Evolutionary conservation across 306 rosid species (phyloP).

Genomic region (Trifolium fragiferum): DNA sequence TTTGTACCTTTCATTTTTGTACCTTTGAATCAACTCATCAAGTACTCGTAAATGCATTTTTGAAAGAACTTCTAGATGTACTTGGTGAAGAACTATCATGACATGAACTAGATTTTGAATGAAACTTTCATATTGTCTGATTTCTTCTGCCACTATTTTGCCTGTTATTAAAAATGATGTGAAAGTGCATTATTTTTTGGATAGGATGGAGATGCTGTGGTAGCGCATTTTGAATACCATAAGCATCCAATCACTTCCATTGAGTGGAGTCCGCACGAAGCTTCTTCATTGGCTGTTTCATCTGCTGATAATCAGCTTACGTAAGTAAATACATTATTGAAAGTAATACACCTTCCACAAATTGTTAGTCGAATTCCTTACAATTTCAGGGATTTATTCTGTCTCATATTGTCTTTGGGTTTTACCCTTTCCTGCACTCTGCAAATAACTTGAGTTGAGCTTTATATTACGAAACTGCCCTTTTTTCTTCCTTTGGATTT

Average conservation of each 20-base stretch:
- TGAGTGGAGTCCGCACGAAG: slow-evolving; percentile 97
- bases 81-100: slow-evolving; percentile 22
- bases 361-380: not conserved
- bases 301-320: slow-evolving; percentile 95
- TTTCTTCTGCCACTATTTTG: slow-evolving; percentile 26
- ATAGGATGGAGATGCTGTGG: slow-evolving; percentile 81
- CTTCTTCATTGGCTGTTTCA: slow-evolving; percentile 84
- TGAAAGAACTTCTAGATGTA: slow-evolving; percentile 18
- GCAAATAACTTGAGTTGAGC: not conserved
- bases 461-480: not conserved
- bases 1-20: slow-evolving; percentile 1
- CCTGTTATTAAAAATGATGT: slow-evolving; percentile 29
- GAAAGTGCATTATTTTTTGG: slow-evolving; percentile 36
- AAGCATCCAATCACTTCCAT: slow-evolving; percentile 90
- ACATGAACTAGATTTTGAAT: slow-evolving; percentile 8
- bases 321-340: slow-evolving; percentile 53
- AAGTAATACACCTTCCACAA: not conserved
- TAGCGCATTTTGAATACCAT: slow-evolving; percentile 89
- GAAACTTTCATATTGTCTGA: slow-evolving; percentile 5
- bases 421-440: not conserved
- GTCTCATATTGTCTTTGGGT: slow-evolving; percentile 11
- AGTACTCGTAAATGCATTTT: slow-evolving; percentile 16
- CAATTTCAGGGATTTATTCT: slow-evolving; percentile 7
- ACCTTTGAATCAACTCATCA: slow-evolving; percentile 28
- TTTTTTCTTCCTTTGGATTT: slow-evolving; percentile 7